Evolutionary conservation across 1,284 basidiomycete genomes (phyloP).

Genomic region (Schizophyllum commune): DNA sequence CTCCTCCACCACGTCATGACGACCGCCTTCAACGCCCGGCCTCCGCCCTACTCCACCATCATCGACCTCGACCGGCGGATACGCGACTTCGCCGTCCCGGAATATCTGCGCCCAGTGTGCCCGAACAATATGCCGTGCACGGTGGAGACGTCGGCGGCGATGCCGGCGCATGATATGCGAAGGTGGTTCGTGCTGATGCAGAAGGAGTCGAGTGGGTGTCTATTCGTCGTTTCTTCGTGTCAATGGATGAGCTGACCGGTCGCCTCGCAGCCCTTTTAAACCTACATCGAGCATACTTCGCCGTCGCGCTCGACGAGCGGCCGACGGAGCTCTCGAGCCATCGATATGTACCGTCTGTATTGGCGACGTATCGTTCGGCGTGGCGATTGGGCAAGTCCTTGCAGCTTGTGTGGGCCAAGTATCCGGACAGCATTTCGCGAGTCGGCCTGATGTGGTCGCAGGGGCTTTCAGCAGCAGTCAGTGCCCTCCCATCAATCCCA

Average conservation of each 20-base stretch:
- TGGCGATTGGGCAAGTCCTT: conserved; percentile 52
- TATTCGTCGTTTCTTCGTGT: conserved; percentile 3
- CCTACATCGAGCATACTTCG: conserved; percentile 61
- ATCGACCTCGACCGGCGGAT: conserved; percentile 42
- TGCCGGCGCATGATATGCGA: conserved; percentile 27
- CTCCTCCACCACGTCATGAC: conserved; percentile 45
- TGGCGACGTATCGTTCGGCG: conserved; percentile 62
- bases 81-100: conserved; percentile 47
- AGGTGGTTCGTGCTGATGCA: conserved; percentile 38
- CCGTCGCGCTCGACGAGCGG: conserved; percentile 52
- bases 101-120: conserved; percentile 34
- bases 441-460: conserved; percentile 52
- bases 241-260: too few relatives aligned
- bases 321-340: conserved; percentile 51
- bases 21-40: conserved; percentile 45
- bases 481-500: conserved; percentile 17
- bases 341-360: conserved; percentile 57
- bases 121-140: conserved; percentile 3
- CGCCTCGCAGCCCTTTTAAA: conserved; percentile 65
- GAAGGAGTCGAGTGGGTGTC: conserved; percentile 53
- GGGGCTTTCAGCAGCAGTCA: conserved; percentile 51
- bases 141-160: conserved; percentile 9
- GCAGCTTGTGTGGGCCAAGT: conserved; percentile 29
- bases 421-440: conserved; percentile 36
- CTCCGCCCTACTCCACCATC: conserved; percentile 38